Evolutionary conservation across 805 yeast genomes (phyloP), one percentile per base, ranked within the genome.

Genomic region (Saccharomyces eubayanus): DNA sequence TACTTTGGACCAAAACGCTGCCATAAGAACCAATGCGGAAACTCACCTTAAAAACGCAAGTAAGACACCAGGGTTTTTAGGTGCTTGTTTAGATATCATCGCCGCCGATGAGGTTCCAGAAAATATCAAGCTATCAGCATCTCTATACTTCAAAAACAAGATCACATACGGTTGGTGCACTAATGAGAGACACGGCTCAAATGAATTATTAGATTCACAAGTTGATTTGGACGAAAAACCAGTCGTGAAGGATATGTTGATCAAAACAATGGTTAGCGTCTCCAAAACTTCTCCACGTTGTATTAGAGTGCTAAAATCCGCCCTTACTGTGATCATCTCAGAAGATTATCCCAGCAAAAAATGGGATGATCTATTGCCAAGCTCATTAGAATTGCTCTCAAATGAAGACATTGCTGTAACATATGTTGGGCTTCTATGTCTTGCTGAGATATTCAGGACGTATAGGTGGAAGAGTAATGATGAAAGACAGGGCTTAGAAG

Each of bases 71-170:
- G 96, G 96, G 5, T 91, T 91, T 64, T 72, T 89, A 43, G 86
- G 86, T 5, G 91, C 92, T 1, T 87, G 96, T 68, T 72, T 92
- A 48, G 92, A 88, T 64, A 84, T 90, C 51, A 76, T 89, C 20
- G 66, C 78, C 16, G 78, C 81, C 21, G 70, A 71, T 6, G 80
- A 77, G 16, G 82, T 78, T 14, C 73, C 81, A 5, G 69, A 71
- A 1, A 79, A 75, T 27, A 76, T 86, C 50, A 79, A 83, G 60
- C 73, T 81, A 49, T 87, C 95, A 11, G 85, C 95, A 1, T 90
- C 94, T 0, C 83, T 92, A 4, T 89, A 82, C 68, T 81, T 89
- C 68, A 92, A 92, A 67, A 91, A 92, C 68, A 77, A 83, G 53
- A 76, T 89, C 24, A 72, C 76, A 14, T 76, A 80, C 40, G 76